phyloP scores from a whole-genome alignment of 352 stramenopile species.

The Phytopythium helicoides region DNA sequence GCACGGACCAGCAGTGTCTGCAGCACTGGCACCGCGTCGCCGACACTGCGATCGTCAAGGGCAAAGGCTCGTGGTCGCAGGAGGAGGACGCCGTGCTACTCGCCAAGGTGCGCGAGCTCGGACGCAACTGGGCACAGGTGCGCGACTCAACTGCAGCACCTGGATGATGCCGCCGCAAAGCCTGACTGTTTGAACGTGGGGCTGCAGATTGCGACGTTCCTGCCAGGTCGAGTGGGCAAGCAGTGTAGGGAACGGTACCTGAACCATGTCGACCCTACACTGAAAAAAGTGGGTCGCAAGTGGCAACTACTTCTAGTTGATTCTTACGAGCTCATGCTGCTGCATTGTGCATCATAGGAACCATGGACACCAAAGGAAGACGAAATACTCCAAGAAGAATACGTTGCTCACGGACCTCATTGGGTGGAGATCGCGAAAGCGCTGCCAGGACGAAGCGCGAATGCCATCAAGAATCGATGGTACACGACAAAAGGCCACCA shows the following conservation, averaged over 20 bases:
- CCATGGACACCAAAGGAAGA: slow-evolving; percentile 57
- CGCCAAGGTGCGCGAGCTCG: slow-evolving; percentile 41
- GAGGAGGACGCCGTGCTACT: slow-evolving; percentile 47
- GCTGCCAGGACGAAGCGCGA: slow-evolving; percentile 50
- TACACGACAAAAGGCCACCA: slow-evolving; percentile 15
- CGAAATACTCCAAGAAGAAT: slow-evolving; percentile 15
- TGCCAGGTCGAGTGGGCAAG: slow-evolving; percentile 59
- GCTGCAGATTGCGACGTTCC: slow-evolving; percentile 48
- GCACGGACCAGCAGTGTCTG: slow-evolving; percentile 73
- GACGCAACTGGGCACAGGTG: slow-evolving; percentile 61
- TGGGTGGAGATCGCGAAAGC: slow-evolving; percentile 46
- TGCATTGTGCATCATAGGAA: slow-evolving; percentile 15
- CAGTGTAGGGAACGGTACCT: slow-evolving; percentile 73
- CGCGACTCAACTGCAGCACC: background rate
- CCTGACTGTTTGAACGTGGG: too few relatives aligned
- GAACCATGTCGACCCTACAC: slow-evolving; percentile 53
- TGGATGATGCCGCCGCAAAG: background rate
- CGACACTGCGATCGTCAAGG: slow-evolving; percentile 48
- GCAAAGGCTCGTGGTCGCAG: slow-evolving; percentile 49
- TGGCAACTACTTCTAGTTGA: background rate
- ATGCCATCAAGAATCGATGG: slow-evolving; percentile 75
- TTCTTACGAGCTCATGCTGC: background rate
- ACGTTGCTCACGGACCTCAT: slow-evolving; percentile 26
- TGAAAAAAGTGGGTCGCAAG: slow-evolving; percentile 30
- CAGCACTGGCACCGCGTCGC: slow-evolving; percentile 76